phyloP scores from a whole-genome alignment of 495 filamentous ascomycete species.

The Aspergillus sclerotioniger region DNA sequence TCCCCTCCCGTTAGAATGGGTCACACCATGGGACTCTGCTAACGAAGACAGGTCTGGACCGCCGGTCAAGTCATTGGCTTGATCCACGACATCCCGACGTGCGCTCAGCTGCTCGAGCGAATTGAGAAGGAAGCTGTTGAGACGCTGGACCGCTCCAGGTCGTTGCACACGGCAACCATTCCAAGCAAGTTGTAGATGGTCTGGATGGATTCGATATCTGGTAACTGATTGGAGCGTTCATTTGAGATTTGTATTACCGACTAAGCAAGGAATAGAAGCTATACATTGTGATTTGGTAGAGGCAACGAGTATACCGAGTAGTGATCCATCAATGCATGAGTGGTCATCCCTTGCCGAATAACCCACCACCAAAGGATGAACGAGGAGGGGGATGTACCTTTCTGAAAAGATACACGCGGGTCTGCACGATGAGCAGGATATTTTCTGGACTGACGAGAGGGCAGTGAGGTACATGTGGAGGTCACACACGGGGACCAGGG shows the following conservation, averaged over 20 bases:
- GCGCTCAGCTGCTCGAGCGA: slow-evolving; percentile 52
- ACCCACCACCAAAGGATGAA: neutral
- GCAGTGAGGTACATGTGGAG: too few relatives aligned
- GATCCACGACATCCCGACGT: slow-evolving; percentile 69
- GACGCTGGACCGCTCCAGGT: slow-evolving; percentile 35
- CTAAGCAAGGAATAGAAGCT: slow-evolving; percentile 5
- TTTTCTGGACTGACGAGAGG: neutral
- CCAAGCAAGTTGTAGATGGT: slow-evolving; percentile 39
- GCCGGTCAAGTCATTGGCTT: slow-evolving; percentile 69
- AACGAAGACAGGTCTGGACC: slow-evolving; percentile 59
- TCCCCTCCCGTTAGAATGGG: neutral
- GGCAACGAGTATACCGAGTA: neutral
- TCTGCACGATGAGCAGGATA: neutral
- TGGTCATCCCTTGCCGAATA: neutral
- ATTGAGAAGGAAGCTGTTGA: slow-evolving; percentile 67
- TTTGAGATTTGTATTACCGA: neutral
- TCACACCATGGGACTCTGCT: slow-evolving; percentile 2
- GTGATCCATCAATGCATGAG: neutral
- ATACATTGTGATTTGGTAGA: neutral
- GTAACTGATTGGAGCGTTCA: neutral
- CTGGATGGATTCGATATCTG: slow-evolving; percentile 7
- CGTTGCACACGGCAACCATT: slow-evolving; percentile 36
- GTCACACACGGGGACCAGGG: neutral
- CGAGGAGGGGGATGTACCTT: neutral
- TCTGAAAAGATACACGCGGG: neutral